Percentiles rank a stretch among this genome's conserved stretches.
These are phyloP conservation scores for Staphylotrichum longicolle DNA, from an alignment of 495 filamentous ascomycete species.

Conservation along the genomic window DNA sequence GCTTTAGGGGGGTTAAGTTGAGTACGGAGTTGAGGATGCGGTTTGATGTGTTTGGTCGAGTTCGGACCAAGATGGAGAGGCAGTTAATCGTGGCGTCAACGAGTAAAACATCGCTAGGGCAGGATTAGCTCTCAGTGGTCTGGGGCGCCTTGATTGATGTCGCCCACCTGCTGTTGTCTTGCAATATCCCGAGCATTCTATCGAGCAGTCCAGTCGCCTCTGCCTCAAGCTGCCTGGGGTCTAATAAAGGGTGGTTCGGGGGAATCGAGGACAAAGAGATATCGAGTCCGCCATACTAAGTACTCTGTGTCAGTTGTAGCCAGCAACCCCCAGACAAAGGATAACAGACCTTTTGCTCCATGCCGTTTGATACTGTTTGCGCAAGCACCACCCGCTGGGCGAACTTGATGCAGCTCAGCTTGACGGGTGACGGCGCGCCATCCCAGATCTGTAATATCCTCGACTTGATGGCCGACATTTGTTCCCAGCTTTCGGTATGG, in stretches of 20 bases:
- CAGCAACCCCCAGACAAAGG: background rate
- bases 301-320: conserved; percentile 9
- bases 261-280: conserved; percentile 84
- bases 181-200: conserved; percentile 79
- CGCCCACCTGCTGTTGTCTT: conserved; percentile 78
- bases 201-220: conserved; percentile 88
- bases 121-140: conserved; percentile 14
- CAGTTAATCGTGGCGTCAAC: conserved; percentile 91
- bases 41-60: conserved; percentile 72
- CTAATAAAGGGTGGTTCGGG: conserved; percentile 71
- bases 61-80: conserved; percentile 74
- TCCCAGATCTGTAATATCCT: conserved; percentile 89
- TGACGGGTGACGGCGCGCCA: conserved; percentile 67
- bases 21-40: conserved; percentile 81
- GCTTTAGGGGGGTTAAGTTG: conserved; percentile 87
- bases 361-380: conserved; percentile 78
- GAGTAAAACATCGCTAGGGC: conserved; percentile 74
- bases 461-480: conserved; percentile 83
- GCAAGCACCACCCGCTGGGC: conserved; percentile 87
- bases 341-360: conserved; percentile 75
- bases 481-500: conserved; percentile 78
- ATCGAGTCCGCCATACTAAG: conserved; percentile 79
- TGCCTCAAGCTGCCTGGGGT: conserved; percentile 78
- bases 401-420: conserved; percentile 95
- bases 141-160: background rate